A percentile compares a stretch with the other conserved stretches of the same genome.
Conservation (phyloP, 805 yeast species). For the Ogataea zsoltii region DNA sequence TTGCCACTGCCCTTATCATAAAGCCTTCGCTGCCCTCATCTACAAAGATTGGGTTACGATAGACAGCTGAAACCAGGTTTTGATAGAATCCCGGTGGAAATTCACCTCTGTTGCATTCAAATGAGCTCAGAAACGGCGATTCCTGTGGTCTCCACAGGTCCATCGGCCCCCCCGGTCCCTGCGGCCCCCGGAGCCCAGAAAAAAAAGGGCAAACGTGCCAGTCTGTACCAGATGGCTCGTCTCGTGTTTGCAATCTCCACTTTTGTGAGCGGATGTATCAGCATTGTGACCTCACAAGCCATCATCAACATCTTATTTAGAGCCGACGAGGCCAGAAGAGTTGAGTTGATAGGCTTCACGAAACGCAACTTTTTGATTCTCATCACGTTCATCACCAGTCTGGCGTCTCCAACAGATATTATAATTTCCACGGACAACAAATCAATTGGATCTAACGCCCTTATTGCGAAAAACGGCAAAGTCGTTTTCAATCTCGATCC, state of each 20-base stretch:
- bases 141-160: background rate
- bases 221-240: slow-evolving; percentile 27
- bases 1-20: background rate
- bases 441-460: slow-evolving; percentile 9
- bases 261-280: slow-evolving; percentile 40
- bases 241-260: slow-evolving; percentile 25
- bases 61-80: no score
- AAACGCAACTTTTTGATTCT: slow-evolving; percentile 59
- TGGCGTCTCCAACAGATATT: slow-evolving; percentile 54
- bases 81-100: no score
- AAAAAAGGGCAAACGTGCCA: slow-evolving; percentile 17
- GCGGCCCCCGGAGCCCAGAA: background rate
- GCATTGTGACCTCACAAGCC: slow-evolving; percentile 50
- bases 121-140: background rate
- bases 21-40: background rate
- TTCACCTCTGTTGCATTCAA: no score
- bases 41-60: no score
- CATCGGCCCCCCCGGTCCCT: background rate
- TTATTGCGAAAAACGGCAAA: slow-evolving; percentile 10
- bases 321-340: slow-evolving; percentile 36
- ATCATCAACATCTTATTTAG: slow-evolving; percentile 37
- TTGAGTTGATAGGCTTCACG: slow-evolving; percentile 50
- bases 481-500: slow-evolving; percentile 23
- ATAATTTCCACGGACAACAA: slow-evolving; percentile 42
- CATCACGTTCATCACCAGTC: slow-evolving; percentile 49